phyloP scores from a whole-genome alignment of 306 rosid species.

The Arachis stenosperma region DNA sequence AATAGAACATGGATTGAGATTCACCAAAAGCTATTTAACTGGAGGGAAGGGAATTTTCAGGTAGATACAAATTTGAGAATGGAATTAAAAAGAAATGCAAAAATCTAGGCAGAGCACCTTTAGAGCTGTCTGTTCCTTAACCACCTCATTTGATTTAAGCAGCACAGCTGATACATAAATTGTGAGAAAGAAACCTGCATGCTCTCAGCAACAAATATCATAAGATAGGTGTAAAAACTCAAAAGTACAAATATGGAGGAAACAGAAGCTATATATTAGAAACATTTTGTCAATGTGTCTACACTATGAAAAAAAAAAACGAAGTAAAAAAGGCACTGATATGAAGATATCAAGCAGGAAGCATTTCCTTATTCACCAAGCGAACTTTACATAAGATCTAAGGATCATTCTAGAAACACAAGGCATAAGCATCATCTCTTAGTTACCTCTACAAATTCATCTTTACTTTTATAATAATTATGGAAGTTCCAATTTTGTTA shows the following conservation, averaged over 20 bases:
- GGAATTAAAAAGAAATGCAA: conserved; percentile 25
- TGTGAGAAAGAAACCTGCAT: conserved; percentile 81
- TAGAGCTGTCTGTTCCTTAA: conserved; percentile 85
- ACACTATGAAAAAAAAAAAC: not conserved
- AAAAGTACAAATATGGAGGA: conserved; percentile 31
- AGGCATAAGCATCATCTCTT: not conserved
- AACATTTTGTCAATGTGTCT: conserved; percentile 2
- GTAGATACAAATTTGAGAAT: conserved; percentile 11
- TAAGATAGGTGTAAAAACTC: conserved; percentile 17
- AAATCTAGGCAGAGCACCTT: conserved; percentile 56
- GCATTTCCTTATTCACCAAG: conserved; percentile 13
- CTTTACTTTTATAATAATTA: not conserved
- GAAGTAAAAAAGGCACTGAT: conserved; percentile 14
- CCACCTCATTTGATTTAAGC: conserved; percentile 84
- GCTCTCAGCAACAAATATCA: conserved; percentile 35
- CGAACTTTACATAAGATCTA: conserved; percentile 8
- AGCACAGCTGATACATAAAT: conserved; percentile 82
- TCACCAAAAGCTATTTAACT: too few species aligned
- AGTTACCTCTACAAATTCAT: conserved; percentile 14
- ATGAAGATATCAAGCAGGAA: conserved; percentile 22
- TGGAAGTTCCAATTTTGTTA: conserved; percentile 23
- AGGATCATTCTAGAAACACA: conserved; percentile 15
- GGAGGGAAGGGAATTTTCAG: too few species aligned
- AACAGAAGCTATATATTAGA: conserved; percentile 27
- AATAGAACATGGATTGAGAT: conserved; percentile 37